Evolutionary conservation across 2,329 filamentous ascomycete species (phyloP), one percentile per base, ranked within the genome.

Genomic region (Colletotrichum trifolii): DNA sequence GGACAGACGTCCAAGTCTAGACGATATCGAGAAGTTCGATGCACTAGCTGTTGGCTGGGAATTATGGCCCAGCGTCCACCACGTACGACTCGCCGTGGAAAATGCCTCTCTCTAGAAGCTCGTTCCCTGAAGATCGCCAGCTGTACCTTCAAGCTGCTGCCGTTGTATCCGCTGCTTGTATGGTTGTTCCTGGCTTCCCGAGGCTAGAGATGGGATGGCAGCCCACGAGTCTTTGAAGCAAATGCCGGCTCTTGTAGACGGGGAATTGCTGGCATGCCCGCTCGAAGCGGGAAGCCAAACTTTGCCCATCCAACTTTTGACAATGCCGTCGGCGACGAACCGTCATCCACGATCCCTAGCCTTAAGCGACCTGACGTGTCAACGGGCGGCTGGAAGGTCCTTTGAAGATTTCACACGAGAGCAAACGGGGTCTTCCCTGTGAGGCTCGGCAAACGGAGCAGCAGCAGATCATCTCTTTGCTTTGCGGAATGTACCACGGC

Each of bases 91-190:
- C 36, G 25, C 15, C 17, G 45, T 15, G 17, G 45, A 62, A 64
- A 65, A 65, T 65, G 47, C 62, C 62, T 56, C 62, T 65, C 47
- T 56, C 62, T 65, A 45, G 35, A 56, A 50, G 58, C 52, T 38
- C 8, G 35, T 53, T 56, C 58, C 62, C 53, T 46, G 62, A 50
- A 65, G 36, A 57, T 65, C 36, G 52, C 47, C 62, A n/a, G 35
- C 46, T 55, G 9, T 46, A 10, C 49, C 15, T 55, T 52, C 17
- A 8, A 56, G 58, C 17, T 45, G 50, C 52, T 47, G 40, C 40
- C 12, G 35, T 17, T 25, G 38, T 34, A 54, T 56, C 59, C 53
- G 52, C 45, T 12, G 13, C n/a, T 11, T 46, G 17, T 40, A 38
- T 35, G 39, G 34, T n/a, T 39, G 57, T 53, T 55, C 58, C 58